Base-by-base conservation (phyloP, 2,329 filamentous ascomycete genomes). In the Trichothecium roseum region DNA sequence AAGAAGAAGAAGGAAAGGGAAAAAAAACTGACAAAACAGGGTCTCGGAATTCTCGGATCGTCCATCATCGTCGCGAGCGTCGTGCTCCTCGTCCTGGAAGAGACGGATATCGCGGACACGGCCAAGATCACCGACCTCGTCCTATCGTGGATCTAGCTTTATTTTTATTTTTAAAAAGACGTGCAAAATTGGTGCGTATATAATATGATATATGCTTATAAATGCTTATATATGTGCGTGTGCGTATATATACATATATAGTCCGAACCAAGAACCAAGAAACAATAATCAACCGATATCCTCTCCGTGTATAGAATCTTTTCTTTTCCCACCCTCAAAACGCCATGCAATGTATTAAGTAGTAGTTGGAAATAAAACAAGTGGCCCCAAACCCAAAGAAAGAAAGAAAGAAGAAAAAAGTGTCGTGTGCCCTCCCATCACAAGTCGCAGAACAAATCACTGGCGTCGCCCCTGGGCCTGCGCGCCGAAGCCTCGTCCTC, bases 21-120 rank as follows among this genome's bases (percentile, higher is more conserved):
- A n/a, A 20, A 20, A 15, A 8, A 13, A 37, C 34, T 31, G 8
- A 34, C 4, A 28, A 16, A 14, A 8, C 17, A 81, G 78, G 62
- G 81, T 17, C 72, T 84, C 48, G 72, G 66, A 3, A 56, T 74
- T 4, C 68, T 84, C 18, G 72, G 79, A 3, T 49, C 70, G 8
- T 67, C 66, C 26, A 84, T 85, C 41, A 63, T 84, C 18, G 76
- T 68, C 7, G 74, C 79, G 8, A 83, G 79, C 46, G 55, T 83
- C 1, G 57, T 82, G 9, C 64, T 85, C 4, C 53, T 85, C 4
- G 60, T 73, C n/a, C 36, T 37, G 8, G 37, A 24, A 53, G 22
- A 14, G 26, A 29, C 10, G 12, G 27, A 32, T 5, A 18, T 28
- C 5, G 16, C 33, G 22, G 9, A 18, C 12, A 4, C 10, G 12